Base-by-base conservation (phyloP, 441 rosid genomes). In the Viola pubescens region DNA sequence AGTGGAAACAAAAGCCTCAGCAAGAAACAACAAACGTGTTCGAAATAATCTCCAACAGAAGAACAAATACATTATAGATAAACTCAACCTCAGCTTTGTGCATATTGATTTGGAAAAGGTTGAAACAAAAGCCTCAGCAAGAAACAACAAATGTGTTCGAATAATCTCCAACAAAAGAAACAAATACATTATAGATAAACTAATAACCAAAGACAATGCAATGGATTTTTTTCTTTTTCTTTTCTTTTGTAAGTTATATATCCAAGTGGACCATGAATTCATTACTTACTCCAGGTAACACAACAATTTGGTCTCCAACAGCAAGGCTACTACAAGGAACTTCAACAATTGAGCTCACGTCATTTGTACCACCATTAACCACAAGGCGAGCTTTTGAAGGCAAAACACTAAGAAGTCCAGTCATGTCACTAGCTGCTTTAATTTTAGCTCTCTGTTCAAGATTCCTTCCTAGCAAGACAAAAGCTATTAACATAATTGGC, bases 401-500 rank as follows among this genome's bases (percentile, higher is more conserved):
- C 61, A 92, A 76, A 64, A 87, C 72, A 77, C 79, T 86, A 57
- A 89, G 71, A 68, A 92, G 97, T 67, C 97, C 90, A 43, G 97
- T 87, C 97, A 92, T 85, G 75, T 89, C 97, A 84, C 98, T 87
- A 37, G 92, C 71, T 62, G 98, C 97, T 84, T 89, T 89, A 56
- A 92, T 86, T 79, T 89, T 87, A 52, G 98, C 98, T 82, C 97
- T 82, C 62, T 92, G 96, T 79, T 92, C 98, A 71, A 89, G 95
- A 79, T 92, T 92, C 75, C 94, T 87, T 72, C 98, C 98, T 70
- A 92, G 77, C 78, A 92, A 76, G 62, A 92, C 97, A 77, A 92
- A 84, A 60, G 98, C 94, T 70, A 92, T 82, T 70, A 92, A 79
- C 97, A 92, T 92, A 56, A 92, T 79, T 40, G 96, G 97, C 65